A percentile compares a stretch with the other conserved stretches of the same genome.
Conservation (phyloP, 495 filamentous ascomycete genomes). For the Podospora pseudoanserina region DNA sequence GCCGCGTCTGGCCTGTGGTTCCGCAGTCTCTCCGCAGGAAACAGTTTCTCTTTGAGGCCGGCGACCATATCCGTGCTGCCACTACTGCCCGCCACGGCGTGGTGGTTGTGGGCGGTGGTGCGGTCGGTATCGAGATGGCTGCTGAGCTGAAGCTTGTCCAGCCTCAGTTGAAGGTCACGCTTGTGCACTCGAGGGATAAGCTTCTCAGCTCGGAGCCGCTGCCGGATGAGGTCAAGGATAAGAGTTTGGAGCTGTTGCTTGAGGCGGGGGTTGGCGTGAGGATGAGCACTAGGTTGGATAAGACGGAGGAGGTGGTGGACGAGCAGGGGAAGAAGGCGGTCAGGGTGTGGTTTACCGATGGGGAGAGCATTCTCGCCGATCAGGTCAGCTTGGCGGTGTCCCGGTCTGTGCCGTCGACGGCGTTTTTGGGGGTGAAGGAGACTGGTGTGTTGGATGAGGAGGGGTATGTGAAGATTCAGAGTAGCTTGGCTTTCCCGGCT, state of each 20-base stretch:
- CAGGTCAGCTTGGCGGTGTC: constrained; percentile 60
- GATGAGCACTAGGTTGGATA: constrained; percentile 45
- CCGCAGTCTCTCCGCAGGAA: constrained; percentile 53
- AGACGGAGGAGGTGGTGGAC: constrained; percentile 32
- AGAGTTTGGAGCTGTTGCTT: constrained; percentile 45
- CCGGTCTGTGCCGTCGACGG: constrained; percentile 49
- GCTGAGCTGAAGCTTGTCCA: constrained; percentile 59
- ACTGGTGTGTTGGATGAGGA: constrained; percentile 46
- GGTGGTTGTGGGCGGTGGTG: constrained; percentile 58
- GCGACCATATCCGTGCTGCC: constrained; percentile 40
- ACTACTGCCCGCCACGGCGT: constrained; percentile 46
- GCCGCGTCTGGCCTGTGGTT: constrained; percentile 59
- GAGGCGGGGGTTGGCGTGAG: constrained; percentile 57
- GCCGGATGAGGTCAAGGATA: constrained; percentile 60
- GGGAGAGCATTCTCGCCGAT: constrained; percentile 49
- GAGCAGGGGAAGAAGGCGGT: constrained; percentile 28
- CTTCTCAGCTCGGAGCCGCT: constrained; percentile 65
- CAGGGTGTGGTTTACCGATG: constrained; percentile 53
- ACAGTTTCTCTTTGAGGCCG: constrained; percentile 56
- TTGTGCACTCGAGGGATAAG: constrained; percentile 62
- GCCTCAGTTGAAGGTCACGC: constrained; percentile 56
- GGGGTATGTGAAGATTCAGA: constrained; percentile 54
- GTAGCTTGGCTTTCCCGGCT: constrained; percentile 45
- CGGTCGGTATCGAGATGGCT: constrained; percentile 70
- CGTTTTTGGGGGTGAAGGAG: constrained; percentile 43